Conservation (phyloP, 2,329 filamentous ascomycete genomes). For the Cadophora luteo-olivacea region DNA sequence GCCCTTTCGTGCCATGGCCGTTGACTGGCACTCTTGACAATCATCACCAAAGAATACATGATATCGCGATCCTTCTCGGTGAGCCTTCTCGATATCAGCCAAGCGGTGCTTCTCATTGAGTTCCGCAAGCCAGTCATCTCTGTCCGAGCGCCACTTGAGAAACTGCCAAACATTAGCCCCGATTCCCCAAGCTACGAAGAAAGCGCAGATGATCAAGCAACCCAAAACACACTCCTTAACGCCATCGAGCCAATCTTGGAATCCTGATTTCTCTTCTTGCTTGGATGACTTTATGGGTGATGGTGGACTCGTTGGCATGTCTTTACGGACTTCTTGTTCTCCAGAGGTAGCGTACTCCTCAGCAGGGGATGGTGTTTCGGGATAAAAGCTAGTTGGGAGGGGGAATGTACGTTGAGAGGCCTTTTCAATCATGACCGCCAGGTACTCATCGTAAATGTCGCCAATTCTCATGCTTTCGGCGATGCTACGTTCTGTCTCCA, state of each 20-base stretch:
- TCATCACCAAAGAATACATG: not conserved
- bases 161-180: not conserved
- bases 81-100: too few species aligned
- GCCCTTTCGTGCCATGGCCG: too few species aligned
- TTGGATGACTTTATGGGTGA: not conserved
- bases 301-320: not conserved
- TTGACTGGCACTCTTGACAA: too few species aligned
- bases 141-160: not conserved
- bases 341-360: not conserved
- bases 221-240: not conserved
- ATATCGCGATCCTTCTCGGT: not conserved
- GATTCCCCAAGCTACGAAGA: too few species aligned
- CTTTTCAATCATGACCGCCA: not conserved
- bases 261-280: not conserved
- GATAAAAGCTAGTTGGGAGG: not conserved
- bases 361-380: not conserved
- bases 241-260: not conserved
- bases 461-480: not conserved
- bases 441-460: not conserved
- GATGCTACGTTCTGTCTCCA: not conserved
- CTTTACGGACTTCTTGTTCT: not conserved
- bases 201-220: not conserved
- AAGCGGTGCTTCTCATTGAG: too few species aligned
- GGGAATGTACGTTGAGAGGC: not conserved
- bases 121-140: not conserved